These are phyloP conservation scores for Ceratocystis alfenasii DNA, from an alignment of 2,329 filamentous ascomycete genomes.

Conservation along the genomic window DNA sequence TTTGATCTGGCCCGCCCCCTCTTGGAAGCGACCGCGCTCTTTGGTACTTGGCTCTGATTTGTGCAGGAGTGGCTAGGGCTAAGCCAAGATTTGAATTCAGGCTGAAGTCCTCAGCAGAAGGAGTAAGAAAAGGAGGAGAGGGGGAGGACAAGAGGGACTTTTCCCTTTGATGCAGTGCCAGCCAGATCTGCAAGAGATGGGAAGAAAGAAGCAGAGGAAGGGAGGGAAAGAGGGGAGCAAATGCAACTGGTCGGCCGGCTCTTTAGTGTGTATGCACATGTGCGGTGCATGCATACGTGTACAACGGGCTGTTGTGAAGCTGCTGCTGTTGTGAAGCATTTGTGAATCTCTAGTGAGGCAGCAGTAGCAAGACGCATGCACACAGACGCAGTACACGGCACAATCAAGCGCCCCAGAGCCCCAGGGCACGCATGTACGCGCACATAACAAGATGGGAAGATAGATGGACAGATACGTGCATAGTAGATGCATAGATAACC, in stretches of 20 bases:
- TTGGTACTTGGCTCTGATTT: not conserved
- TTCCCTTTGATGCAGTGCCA: not conserved
- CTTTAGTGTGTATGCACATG: not conserved
- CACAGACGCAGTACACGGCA: not conserved
- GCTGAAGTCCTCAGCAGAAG: not conserved
- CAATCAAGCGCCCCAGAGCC: not conserved
- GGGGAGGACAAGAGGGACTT: slow-evolving; percentile 2
- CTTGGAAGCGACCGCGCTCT: not conserved
- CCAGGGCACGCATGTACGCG: not conserved
- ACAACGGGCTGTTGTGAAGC: not conserved
- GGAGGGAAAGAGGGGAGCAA: not conserved
- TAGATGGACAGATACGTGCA: not conserved
- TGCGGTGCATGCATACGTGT: not conserved
- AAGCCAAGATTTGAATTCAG: not conserved
- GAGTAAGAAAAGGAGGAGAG: not conserved
- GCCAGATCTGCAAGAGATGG: not conserved
- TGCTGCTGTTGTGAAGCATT: not conserved
- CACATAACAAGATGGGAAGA: not conserved
- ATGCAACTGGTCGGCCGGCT: not conserved
- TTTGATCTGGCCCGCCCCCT: not conserved
- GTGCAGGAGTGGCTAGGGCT: not conserved
- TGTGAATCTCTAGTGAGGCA: slow-evolving; percentile 8
- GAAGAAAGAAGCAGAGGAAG: not conserved
- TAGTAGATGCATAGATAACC: not conserved
- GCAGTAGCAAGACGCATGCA: not conserved